Evolutionary conservation across 768 basidiomycete species (phyloP).

Genomic region (Leucocoprinus sp.): DNA sequence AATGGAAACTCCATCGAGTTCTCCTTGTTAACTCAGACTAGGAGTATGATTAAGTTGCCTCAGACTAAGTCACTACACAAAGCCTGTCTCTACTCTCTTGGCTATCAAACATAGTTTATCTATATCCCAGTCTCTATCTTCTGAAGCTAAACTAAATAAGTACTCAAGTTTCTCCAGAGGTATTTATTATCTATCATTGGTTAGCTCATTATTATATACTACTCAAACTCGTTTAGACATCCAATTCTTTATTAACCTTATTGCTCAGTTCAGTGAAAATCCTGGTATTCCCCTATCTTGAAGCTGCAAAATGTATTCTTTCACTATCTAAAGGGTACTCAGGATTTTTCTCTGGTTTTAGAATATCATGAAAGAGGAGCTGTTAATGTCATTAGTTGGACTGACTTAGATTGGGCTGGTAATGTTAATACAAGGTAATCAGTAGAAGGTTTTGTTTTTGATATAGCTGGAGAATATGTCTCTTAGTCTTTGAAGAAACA

Average conservation of each 20-base stretch:
- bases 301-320: no score
- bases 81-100: constrained; percentile 19
- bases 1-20: no score
- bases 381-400: constrained; percentile 7
- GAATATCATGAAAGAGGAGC: neutral
- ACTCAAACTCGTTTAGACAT: constrained; percentile 31
- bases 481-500: constrained; percentile 28
- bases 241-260: constrained; percentile 22
- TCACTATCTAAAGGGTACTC: no score
- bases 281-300: no score
- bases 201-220: constrained; percentile 28
- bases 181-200: constrained; percentile 9
- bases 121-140: neutral
- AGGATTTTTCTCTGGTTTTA: no score
- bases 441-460: constrained; percentile 24
- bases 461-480: constrained; percentile 20
- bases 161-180: no score
- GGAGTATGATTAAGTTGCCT: no score
- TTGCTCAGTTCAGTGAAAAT: constrained; percentile 28
- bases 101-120: constrained; percentile 18
- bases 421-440: no score
- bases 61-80: no score
- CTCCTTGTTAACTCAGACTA: no score
- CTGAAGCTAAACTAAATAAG: neutral
- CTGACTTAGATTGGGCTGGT: constrained; percentile 14